A percentile compares a stretch with the other conserved stretches of the same genome.
These are phyloP conservation scores for Symmetrospora coprosmae DNA, from an alignment of 768 basidiomycete species.

Conservation along the genomic window DNA sequence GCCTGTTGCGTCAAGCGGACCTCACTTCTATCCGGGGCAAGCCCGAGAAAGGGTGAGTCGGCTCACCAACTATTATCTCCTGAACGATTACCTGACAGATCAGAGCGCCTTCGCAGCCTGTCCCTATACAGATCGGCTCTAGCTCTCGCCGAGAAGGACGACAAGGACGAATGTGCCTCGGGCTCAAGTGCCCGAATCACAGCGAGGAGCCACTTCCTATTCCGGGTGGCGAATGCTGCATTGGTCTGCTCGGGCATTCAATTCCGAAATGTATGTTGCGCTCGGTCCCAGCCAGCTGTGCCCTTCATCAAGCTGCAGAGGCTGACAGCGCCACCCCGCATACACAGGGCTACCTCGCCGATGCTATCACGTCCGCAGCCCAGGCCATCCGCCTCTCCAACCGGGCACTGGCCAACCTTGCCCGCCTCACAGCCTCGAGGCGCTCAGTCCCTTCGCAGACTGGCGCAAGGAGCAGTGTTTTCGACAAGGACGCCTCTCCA, in stretches of 20 bases:
- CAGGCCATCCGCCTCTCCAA: conserved; percentile 26
- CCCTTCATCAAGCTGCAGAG: conserved; percentile 46
- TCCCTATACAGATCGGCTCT: conserved; percentile 26
- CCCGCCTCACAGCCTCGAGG: conserved; percentile 29
- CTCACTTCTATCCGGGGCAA: conserved; percentile 51
- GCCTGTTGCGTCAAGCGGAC: conserved; percentile 55
- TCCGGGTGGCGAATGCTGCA: conserved; percentile 59
- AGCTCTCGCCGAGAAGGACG: conserved; percentile 40
- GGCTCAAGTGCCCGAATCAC: conserved; percentile 49
- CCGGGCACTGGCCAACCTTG: conserved; percentile 33
- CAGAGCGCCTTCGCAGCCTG: conserved; percentile 7
- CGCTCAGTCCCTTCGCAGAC: conserved; percentile 23
- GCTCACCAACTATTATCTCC: conserved; percentile 27
- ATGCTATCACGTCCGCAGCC: conserved; percentile 40
- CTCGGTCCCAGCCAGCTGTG: too few species aligned
- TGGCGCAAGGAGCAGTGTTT: too few species aligned
- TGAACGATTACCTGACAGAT: too few species aligned
- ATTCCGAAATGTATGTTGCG: conserved; percentile 55
- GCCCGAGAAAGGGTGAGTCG: conserved; percentile 46
- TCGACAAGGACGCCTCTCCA: too few species aligned
- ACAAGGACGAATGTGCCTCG: conserved; percentile 44
- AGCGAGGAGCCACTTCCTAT: conserved; percentile 48
- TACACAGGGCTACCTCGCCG: conserved; percentile 44
- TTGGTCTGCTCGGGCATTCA: conserved; percentile 57
- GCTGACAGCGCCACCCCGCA: conserved; percentile 57